phyloP scores from a whole-genome alignment of 306 rosid species.

The Leucaena leucocephala region DNA sequence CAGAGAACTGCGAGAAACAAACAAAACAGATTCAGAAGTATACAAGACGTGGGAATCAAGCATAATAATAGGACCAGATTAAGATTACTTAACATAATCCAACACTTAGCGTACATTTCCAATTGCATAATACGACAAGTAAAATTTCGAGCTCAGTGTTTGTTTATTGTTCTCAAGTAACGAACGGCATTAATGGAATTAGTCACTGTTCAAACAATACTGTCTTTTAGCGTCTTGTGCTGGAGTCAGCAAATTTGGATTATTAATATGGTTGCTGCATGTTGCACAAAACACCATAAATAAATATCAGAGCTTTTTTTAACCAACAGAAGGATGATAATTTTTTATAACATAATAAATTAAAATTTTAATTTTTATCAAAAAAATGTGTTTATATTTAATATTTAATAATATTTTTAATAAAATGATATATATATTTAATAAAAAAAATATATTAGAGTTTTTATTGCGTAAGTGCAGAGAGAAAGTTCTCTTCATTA shows the following conservation, averaged over 20 bases:
- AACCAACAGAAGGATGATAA: no score
- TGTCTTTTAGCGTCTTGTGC: neutral
- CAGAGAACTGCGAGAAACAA: neutral
- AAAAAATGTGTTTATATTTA: no score
- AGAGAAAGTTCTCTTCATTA: no score
- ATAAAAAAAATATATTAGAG: no score
- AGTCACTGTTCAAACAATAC: neutral
- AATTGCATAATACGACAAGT: neutral
- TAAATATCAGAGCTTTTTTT: no score
- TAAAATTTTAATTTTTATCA: no score
- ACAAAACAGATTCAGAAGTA: neutral
- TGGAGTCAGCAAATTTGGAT: neutral
- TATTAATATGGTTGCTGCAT: neutral
- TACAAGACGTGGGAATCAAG: constrained; percentile 1
- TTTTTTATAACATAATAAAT: no score
- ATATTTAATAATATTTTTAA: no score
- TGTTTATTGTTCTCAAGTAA: neutral
- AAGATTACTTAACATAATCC: neutral
- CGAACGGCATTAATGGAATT: neutral
- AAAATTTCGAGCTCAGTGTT: neutral
- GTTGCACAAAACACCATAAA: neutral
- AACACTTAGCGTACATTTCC: neutral
- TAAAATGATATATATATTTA: no score
- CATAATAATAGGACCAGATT: neutral
- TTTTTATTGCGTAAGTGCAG: no score